Evolutionary conservation across 2,329 filamentous ascomycete genomes (phyloP).

Genomic region (Hawksworthiomyces lignivorus): DNA sequence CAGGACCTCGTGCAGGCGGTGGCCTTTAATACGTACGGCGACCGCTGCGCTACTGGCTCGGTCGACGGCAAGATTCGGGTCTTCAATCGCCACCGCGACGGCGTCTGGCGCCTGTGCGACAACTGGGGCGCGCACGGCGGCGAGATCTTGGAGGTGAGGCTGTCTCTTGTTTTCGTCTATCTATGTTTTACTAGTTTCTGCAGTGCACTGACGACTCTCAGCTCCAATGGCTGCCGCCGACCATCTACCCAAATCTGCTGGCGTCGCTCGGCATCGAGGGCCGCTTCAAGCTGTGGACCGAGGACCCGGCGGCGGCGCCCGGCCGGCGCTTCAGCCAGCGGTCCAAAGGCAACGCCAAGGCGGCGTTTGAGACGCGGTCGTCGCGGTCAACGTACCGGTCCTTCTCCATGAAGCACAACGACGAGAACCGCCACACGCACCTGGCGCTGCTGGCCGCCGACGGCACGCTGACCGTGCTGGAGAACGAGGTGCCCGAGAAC

Average conservation of each 20-base stretch:
- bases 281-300: conserved; percentile 85
- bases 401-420: conserved; percentile 76
- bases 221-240: conserved; percentile 91
- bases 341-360: conserved; percentile 32
- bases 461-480: conserved; percentile 70
- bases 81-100: conserved; percentile 75
- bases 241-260: conserved; percentile 76
- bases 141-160: conserved; percentile 74
- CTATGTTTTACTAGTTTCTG: too few species aligned
- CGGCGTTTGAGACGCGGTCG: conserved; percentile 49
- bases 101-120: conserved; percentile 72
- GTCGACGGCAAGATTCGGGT: conserved; percentile 90
- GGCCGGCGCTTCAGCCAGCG: conserved; percentile 75
- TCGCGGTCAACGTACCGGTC: conserved; percentile 65
- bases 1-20: conserved; percentile 76
- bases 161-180: too few species aligned
- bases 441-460: conserved; percentile 73
- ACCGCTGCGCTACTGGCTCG: conserved; percentile 82
- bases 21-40: conserved; percentile 87
- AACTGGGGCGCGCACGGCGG: conserved; percentile 86
- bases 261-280: conserved; percentile 86
- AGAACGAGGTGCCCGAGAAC: conserved; percentile 78
- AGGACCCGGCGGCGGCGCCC: conserved; percentile 73
- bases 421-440: conserved; percentile 73
- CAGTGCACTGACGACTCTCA: conserved; percentile 29